A percentile compares a stretch with the other conserved stretches of the same genome.
Conservation (phyloP, 139 green algal genomes). For the Micromonas pusilla region DNA sequence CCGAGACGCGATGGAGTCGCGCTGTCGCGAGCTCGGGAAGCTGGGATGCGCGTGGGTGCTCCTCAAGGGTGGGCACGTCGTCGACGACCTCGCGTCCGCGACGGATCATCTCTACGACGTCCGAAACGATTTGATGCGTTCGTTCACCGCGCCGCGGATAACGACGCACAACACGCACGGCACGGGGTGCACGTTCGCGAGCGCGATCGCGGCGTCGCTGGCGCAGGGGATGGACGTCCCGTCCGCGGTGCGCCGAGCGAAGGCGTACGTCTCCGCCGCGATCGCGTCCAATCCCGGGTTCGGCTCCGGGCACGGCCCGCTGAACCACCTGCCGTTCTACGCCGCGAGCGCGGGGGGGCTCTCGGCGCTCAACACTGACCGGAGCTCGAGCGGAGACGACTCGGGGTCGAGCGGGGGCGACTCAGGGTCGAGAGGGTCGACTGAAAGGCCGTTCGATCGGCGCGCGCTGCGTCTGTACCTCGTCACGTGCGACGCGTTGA, state of each 20-base stretch:
- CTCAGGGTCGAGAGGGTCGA: not conserved
- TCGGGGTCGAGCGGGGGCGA: not conserved
- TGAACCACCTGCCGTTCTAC: constrained; percentile 20
- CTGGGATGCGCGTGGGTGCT: constrained; percentile 59
- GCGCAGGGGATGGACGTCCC: constrained; percentile 57
- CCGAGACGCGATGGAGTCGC: constrained; percentile 15
- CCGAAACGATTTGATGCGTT: constrained; percentile 37
- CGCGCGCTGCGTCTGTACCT: constrained; percentile 28
- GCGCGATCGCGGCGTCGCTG: constrained; percentile 75
- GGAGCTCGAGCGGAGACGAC: not conserved
- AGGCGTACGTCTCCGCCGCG: constrained; percentile 57
- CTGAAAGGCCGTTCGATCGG: not conserved
- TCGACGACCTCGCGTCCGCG: not conserved
- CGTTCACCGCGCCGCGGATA: constrained; percentile 39
- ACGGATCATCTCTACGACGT: constrained; percentile 83
- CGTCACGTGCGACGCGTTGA: not conserved
- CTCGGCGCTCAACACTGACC: not conserved
- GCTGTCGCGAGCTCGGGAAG: constrained; percentile 43
- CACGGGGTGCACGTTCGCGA: constrained; percentile 83
- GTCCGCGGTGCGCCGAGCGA: constrained; percentile 40
- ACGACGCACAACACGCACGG: constrained; percentile 81
- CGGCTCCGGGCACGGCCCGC: constrained; percentile 40
- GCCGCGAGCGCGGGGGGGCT: not conserved
- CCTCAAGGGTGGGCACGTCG: constrained; percentile 87
- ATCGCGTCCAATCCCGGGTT: constrained; percentile 51